Percentiles rank a stretch among this genome's conserved stretches.
These are phyloP conservation scores for Lachnellula suecica DNA, from an alignment of 2,329 filamentous ascomycete species.

Conservation along the genomic window DNA sequence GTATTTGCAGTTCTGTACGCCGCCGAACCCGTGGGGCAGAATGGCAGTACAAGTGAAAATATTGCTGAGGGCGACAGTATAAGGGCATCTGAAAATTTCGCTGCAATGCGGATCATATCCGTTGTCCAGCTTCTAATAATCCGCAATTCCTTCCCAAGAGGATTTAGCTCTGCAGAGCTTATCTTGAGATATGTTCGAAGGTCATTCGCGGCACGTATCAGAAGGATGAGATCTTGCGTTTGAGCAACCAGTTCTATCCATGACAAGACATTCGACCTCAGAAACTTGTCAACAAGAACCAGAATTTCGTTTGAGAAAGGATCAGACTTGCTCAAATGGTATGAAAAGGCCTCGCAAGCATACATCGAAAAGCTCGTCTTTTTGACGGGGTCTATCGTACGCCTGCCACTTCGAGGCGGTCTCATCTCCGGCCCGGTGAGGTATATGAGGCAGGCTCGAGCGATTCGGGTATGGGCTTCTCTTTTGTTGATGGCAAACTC, in stretches of 20 bases:
- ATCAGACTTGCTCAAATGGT: slow-evolving; percentile 24
- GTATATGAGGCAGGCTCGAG: slow-evolving; percentile 27
- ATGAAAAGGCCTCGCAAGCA: slow-evolving; percentile 29
- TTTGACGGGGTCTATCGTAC: not conserved
- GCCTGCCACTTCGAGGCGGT: slow-evolving; percentile 9
- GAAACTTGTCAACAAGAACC: slow-evolving; percentile 23
- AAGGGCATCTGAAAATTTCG: slow-evolving; percentile 34
- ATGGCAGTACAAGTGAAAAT: slow-evolving; percentile 36
- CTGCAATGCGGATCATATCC: slow-evolving; percentile 33
- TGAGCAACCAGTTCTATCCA: slow-evolving; percentile 33
- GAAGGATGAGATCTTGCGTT: slow-evolving; percentile 19
- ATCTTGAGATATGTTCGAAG: slow-evolving; percentile 27
- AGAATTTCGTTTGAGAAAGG: slow-evolving; percentile 22
- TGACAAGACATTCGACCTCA: slow-evolving; percentile 27
- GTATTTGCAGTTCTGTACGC: slow-evolving; percentile 16
- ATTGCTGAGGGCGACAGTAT: slow-evolving; percentile 32
- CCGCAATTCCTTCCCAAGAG: slow-evolving; percentile 20
- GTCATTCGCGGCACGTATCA: slow-evolving; percentile 26
- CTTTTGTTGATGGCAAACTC: slow-evolving; percentile 24
- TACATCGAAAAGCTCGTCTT: slow-evolving; percentile 22
- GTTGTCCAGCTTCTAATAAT: slow-evolving; percentile 31
- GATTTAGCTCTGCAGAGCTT: slow-evolving; percentile 6
- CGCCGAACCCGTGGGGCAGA: slow-evolving; percentile 31
- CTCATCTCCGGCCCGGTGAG: slow-evolving; percentile 23
- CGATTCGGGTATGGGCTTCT: slow-evolving; percentile 26